A percentile compares a stretch with the other conserved stretches of the same genome.
phyloP scores from a whole-genome alignment of 1,139 yeast species.

The Suhomyces panamericanus region DNA sequence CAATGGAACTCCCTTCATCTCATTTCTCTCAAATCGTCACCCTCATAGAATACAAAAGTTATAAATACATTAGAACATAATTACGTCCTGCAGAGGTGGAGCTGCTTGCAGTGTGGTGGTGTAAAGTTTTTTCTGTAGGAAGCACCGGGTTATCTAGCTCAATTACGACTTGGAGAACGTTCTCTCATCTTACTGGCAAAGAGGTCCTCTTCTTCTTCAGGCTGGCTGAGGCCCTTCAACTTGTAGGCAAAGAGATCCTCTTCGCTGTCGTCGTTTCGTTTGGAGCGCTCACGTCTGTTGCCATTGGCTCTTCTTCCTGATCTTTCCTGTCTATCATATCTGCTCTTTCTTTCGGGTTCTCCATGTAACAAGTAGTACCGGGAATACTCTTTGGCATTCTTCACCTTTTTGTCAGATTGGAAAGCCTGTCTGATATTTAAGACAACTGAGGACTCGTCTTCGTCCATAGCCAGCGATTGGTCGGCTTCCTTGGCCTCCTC shows the following conservation, averaged over 20 bases:
- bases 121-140: constrained; percentile 2
- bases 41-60: constrained; percentile 6
- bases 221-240: constrained; percentile 15
- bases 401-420: constrained; percentile 56
- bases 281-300: constrained; percentile 7
- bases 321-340: constrained; percentile 23
- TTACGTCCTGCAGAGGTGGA: background rate
- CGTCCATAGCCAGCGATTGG: constrained; percentile 35
- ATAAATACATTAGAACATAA: constrained; percentile 3
- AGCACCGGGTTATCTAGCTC: constrained; percentile 11
- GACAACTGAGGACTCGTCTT: constrained; percentile 43
- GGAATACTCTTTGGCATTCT: constrained; percentile 59
- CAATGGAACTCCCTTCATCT: background rate
- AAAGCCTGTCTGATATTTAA: constrained; percentile 52
- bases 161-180: constrained; percentile 20
- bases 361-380: constrained; percentile 72
- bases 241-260: constrained; percentile 19
- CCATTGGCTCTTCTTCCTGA: constrained; percentile 4
- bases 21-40: background rate
- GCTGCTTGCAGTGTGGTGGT: background rate
- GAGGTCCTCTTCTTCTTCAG: constrained; percentile 37
- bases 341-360: constrained; percentile 56
- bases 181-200: constrained; percentile 33
- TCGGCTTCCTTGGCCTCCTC: constrained; percentile 12
- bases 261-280: constrained; percentile 4